Conservation (phyloP, 352 stramenopile species). For the Plasmopara viticola region DNA sequence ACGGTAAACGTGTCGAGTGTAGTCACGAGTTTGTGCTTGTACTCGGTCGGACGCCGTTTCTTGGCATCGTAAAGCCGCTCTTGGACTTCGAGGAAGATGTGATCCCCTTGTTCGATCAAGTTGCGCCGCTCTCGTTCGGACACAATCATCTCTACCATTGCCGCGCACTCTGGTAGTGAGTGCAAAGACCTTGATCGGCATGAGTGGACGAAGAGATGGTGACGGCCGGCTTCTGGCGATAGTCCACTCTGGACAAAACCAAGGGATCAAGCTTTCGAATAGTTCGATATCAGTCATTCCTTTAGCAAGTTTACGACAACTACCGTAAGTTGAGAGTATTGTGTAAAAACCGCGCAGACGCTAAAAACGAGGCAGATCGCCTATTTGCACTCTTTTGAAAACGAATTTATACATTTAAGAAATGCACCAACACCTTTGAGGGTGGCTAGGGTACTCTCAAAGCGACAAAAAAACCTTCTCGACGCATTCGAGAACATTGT, state of each 20-base stretch:
- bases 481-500: no score
- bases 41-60: constrained; percentile 3
- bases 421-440: no score
- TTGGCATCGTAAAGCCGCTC: constrained; percentile 31
- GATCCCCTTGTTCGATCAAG: constrained; percentile 35
- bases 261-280: background rate
- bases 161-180: constrained; percentile 4
- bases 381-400: no score
- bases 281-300: no score
- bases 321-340: no score
- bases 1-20: constrained; percentile 50
- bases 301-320: no score
- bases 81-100: constrained; percentile 40
- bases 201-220: constrained; percentile 9
- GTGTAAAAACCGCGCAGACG: no score
- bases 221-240: background rate
- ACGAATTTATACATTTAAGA: no score
- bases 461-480: no score
- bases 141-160: constrained; percentile 22
- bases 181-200: background rate
- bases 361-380: no score
- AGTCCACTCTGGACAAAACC: background rate
- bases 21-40: constrained; percentile 38
- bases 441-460: no score
- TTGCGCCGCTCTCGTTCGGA: constrained; percentile 37